These are phyloP conservation scores for Malus domestica DNA, from an alignment of 306 rosid species.

Conservation along the genomic window DNA sequence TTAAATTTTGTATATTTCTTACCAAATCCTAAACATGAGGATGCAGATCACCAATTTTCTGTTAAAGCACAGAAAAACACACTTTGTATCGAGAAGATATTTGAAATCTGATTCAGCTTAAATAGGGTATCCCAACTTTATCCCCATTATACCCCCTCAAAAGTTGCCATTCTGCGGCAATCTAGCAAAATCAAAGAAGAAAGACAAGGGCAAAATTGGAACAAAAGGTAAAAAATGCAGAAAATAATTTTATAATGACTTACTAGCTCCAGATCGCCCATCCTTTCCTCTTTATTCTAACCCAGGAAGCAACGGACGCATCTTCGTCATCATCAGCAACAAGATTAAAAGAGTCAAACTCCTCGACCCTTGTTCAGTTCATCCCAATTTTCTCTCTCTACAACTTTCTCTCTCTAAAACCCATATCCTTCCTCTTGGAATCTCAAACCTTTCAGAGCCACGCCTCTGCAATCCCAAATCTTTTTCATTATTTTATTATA, in stretches of 20 bases:
- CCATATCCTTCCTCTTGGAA: conserved; percentile 18
- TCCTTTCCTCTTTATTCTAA: conserved; percentile 28
- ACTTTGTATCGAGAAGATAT: background rate
- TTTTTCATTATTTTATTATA: background rate
- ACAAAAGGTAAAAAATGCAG: background rate
- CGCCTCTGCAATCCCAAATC: background rate
- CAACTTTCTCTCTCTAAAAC: background rate
- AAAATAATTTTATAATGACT: background rate
- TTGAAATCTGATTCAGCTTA: background rate
- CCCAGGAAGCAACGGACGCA: conserved; percentile 26
- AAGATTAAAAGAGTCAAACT: conserved; percentile 53
- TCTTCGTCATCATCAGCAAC: conserved; percentile 48
- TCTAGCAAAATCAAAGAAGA: background rate
- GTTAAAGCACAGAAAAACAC: background rate
- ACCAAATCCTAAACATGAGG: background rate
- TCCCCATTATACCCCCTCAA: background rate
- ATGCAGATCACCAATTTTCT: background rate
- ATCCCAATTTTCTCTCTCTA: conserved; percentile 1
- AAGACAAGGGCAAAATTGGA: background rate
- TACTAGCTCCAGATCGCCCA: conserved; percentile 34
- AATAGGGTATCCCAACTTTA: background rate
- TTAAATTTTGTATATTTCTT: background rate
- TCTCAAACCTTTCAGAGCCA: conserved; percentile 4
- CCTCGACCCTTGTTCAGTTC: conserved; percentile 29
- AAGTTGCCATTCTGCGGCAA: background rate